A percentile compares a stretch with the other conserved stretches of the same genome.
Evolutionary conservation across 1,284 basidiomycete genomes (phyloP).

Genomic region (Naganishia liquefaciens): DNA sequence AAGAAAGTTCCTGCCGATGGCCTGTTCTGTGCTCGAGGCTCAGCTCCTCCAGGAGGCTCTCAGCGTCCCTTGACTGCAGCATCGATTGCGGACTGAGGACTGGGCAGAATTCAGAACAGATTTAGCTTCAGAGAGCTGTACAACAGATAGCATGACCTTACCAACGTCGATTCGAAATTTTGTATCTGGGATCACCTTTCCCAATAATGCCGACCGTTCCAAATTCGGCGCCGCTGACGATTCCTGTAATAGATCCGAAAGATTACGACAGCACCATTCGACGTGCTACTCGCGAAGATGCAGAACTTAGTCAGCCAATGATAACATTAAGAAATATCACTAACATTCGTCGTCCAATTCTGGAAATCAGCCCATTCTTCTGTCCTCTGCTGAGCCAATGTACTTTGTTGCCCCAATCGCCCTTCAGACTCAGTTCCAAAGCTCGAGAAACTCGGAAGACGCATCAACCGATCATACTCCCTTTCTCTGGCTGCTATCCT

Average conservation of each 20-base stretch:
- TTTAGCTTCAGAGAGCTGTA: background rate
- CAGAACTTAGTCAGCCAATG: background rate
- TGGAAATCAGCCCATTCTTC: constrained; percentile 1
- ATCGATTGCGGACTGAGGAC: background rate
- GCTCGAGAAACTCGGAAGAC: no score
- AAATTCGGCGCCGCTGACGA: background rate
- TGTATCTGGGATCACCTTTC: constrained; percentile 20
- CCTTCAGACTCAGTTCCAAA: no score
- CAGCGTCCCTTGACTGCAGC: background rate
- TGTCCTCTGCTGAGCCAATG: background rate
- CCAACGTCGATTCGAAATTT: constrained; percentile 27
- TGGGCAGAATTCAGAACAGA: background rate
- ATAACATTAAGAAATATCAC: background rate
- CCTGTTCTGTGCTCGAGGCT: background rate
- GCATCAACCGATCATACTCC: no score
- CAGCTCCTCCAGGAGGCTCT: background rate
- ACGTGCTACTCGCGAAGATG: constrained; percentile 8
- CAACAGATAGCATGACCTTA: background rate
- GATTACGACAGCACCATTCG: constrained; percentile 19
- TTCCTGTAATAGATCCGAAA: background rate
- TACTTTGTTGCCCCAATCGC: no score
- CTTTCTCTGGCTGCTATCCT: no score
- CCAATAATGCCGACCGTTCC: constrained; percentile 19
- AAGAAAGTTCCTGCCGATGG: background rate
- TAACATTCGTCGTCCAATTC: constrained; percentile 21